Base-by-base conservation (phyloP, 805 yeast genomes). In the Nakazawaea wickerhamii region DNA sequence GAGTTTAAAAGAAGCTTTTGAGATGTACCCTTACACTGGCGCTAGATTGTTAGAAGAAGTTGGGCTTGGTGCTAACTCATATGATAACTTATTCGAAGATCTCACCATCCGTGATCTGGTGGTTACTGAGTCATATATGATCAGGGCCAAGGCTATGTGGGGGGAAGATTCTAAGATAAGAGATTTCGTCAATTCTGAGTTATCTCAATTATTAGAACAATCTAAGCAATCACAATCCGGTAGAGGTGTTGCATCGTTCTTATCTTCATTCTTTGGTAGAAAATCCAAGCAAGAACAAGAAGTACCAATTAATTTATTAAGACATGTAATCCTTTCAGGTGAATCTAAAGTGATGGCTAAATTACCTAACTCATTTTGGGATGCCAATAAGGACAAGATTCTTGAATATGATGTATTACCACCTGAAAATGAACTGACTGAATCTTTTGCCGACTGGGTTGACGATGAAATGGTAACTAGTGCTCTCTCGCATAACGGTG, bases 371-470 rank as follows among this genome's bases (percentile, higher is more conserved):
- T 51, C 60, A 2, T 68, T 82, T 19, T 84, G 88, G 84, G 70
- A 72, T 2, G 56, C 72, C 20, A 69, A 79, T 42, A 82, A 81
- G 43, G 70, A 79, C 41, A 81, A 81, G 42, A 69, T 79, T 13
- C 77, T 66, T 53, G 95, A 84, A 50, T 84, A 73, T 54, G 95
- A 84, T 58, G 73, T 82, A 2, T 57, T 84, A 18, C 90, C 95
- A 2, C 93, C 95, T 1, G 52, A 52, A 15, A 59, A 61, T 6
- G 77, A 79, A 48, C 55, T 64, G 23, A n/a, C 40, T 17, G 71
- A 64, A 1, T 55, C 58, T n/a, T 56, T 72, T 27, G 54, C 64
- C 20, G 66, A 70, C 45, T 67, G 68, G 50, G 68, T 75, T 14
- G 76, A 75, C 51, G 73, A 69, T 37, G 66, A 68, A 30, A 50